phyloP scores from a whole-genome alignment of 176 grass and related monocot genomes.

The Bolboschoenus planiculmis region DNA sequence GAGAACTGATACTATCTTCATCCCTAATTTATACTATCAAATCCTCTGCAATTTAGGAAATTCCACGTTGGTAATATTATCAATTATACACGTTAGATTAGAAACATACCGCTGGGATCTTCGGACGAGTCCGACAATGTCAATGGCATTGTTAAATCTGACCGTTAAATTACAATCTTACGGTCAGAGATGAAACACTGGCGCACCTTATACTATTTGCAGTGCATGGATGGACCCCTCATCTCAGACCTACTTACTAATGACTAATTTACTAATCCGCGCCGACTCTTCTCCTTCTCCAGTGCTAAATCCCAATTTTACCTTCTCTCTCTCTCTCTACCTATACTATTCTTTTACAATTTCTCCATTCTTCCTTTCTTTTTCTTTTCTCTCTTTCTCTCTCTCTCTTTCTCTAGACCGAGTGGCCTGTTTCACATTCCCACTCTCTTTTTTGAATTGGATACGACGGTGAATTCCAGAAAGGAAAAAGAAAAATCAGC shows the following conservation, averaged over 20 bases:
- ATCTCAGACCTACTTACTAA: background rate
- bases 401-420: background rate
- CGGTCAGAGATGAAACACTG: background rate
- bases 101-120: too few species aligned
- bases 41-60: too few species aligned
- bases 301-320: background rate
- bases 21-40: too few species aligned
- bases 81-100: too few species aligned
- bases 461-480: background rate
- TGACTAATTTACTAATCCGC: background rate
- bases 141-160: background rate
- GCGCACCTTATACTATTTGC: background rate
- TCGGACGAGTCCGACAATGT: too few species aligned
- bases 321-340: too few species aligned
- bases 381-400: background rate
- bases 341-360: too few species aligned
- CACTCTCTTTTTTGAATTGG: background rate
- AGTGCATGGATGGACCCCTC: background rate
- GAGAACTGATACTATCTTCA: too few species aligned
- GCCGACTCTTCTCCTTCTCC: background rate
- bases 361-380: background rate
- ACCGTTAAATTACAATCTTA: background rate
- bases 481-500: background rate
- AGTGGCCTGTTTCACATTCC: background rate
- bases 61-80: too few species aligned